Conservation (phyloP, 352 stramenopile species). For the Achlya hypogyna region DNA sequence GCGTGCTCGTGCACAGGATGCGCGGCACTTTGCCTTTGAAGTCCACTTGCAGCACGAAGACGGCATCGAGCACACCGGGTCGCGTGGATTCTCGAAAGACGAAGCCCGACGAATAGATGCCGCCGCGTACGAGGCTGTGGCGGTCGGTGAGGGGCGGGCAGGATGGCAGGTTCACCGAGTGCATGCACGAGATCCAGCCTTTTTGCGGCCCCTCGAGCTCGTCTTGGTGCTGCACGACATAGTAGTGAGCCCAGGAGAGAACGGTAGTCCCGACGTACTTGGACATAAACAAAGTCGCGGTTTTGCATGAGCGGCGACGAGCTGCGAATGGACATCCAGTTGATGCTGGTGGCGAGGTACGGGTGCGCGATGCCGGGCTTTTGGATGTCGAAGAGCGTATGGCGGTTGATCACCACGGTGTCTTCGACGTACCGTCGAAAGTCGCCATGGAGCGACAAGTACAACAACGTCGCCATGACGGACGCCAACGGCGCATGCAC, state of each 20-base stretch:
- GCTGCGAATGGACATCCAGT: constrained; percentile 19
- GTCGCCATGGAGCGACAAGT: neutral
- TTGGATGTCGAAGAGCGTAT: constrained; percentile 14
- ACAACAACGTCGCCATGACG: neutral
- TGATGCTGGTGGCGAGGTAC: constrained; percentile 3
- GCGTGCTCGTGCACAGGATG: constrained; percentile 11
- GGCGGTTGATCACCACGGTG: constrained; percentile 7
- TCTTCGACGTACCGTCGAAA: constrained; percentile 13
- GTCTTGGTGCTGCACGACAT: constrained; percentile 16
- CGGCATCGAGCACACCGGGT: constrained; percentile 1
- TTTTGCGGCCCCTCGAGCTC: neutral
- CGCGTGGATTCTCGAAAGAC: constrained; percentile 6
- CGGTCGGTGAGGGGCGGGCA: constrained; percentile 3
- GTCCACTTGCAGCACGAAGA: constrained; percentile 17
- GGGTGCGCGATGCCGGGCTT: neutral
- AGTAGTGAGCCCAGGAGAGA: neutral
- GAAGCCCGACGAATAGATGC: constrained; percentile 18
- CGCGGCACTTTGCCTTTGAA: constrained; percentile 19
- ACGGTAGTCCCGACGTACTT: constrained; percentile 6
- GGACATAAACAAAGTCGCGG: constrained; percentile 19
- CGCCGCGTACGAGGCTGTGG: constrained; percentile 9
- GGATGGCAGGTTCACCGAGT: constrained; percentile 14
- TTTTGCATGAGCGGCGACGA: constrained; percentile 13
- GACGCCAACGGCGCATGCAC: constrained; percentile 1
- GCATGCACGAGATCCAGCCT: constrained; percentile 16